Evolutionary conservation across 2,329 filamentous ascomycete species (phyloP).

Genomic region (Colletotrichum sp.): DNA sequence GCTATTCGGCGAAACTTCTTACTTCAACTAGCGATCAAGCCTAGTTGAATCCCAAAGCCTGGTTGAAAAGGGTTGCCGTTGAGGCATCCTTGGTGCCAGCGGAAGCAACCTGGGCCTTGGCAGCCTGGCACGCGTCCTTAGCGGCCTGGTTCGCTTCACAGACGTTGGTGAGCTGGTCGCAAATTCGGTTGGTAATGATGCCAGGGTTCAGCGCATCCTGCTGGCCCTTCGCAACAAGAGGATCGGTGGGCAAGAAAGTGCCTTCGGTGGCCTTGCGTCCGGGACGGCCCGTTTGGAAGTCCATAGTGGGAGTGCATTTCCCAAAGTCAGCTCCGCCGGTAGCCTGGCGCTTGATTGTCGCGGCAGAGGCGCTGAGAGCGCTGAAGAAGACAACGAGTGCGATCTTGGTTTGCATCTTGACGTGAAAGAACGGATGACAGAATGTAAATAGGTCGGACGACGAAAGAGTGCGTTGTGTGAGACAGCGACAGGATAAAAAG

Average conservation of each 20-base stretch:
- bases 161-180: slow-evolving; percentile 64
- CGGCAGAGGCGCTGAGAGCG: slow-evolving; percentile 5
- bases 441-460: not conserved
- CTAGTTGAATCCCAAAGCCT: slow-evolving; percentile 44
- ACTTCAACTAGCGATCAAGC: not conserved
- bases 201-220: slow-evolving; percentile 64
- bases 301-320: slow-evolving; percentile 53
- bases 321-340: slow-evolving; percentile 50
- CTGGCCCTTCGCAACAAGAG: slow-evolving; percentile 58
- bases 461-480: not conserved
- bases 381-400: not conserved
- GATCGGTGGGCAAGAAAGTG: slow-evolving; percentile 64
- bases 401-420: slow-evolving; percentile 2
- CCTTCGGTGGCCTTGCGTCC: slow-evolving; percentile 57
- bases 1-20: not conserved
- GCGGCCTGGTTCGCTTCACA: slow-evolving; percentile 62
- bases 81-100: slow-evolving; percentile 52
- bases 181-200: slow-evolving; percentile 68
- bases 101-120: slow-evolving; percentile 53
- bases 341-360: not conserved
- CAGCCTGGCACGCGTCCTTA: slow-evolving; percentile 50
- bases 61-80: slow-evolving; percentile 54
- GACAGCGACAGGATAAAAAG: not conserved
- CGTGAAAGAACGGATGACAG: not conserved
- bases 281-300: slow-evolving; percentile 59